phyloP scores from a whole-genome alignment of 768 basidiomycete species.

The Phanerochaete carnosa region DNA sequence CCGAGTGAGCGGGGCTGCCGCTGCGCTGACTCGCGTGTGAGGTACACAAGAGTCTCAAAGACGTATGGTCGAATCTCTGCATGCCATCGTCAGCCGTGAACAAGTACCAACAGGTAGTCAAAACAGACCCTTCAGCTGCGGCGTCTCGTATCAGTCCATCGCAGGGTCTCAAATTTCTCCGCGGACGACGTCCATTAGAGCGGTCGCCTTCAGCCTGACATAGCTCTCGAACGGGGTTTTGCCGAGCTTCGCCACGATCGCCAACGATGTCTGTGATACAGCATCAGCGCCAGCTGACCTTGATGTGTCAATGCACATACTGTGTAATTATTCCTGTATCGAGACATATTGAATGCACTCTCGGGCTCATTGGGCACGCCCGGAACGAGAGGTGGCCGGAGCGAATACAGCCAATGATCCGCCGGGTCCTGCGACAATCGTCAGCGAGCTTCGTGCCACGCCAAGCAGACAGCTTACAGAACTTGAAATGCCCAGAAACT shows the following conservation, averaged over 20 bases:
- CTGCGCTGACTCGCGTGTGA: constrained; percentile 85
- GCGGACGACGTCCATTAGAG: constrained; percentile 63
- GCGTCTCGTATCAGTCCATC: constrained; percentile 94
- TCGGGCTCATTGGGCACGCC: constrained; percentile 80
- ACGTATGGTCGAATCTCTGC: constrained; percentile 94
- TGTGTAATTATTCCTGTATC: constrained; percentile 70
- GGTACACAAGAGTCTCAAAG: constrained; percentile 81
- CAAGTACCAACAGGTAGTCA: not conserved
- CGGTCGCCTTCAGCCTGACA: constrained; percentile 75
- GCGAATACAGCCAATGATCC: constrained; percentile 84
- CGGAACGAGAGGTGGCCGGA: constrained; percentile 81
- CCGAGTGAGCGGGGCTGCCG: constrained; percentile 77
- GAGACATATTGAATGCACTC: constrained; percentile 66
- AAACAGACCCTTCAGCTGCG: constrained; percentile 80
- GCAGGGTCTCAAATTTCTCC: constrained; percentile 73
- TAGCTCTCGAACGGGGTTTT: constrained; percentile 87
- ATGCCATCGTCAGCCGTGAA: constrained; percentile 4
- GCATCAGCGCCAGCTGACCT: not conserved
- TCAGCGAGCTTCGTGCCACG: not conserved
- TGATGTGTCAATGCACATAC: constrained; percentile 23
- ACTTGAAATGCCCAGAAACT: constrained; percentile 58
- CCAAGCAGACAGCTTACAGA: constrained; percentile 40
- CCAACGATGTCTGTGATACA: constrained; percentile 56
- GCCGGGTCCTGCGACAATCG: constrained; percentile 61
- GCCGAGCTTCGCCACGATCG: constrained; percentile 81